Conservation (phyloP, 208 protist species). For the Wallacemonas rigidus region DNA sequence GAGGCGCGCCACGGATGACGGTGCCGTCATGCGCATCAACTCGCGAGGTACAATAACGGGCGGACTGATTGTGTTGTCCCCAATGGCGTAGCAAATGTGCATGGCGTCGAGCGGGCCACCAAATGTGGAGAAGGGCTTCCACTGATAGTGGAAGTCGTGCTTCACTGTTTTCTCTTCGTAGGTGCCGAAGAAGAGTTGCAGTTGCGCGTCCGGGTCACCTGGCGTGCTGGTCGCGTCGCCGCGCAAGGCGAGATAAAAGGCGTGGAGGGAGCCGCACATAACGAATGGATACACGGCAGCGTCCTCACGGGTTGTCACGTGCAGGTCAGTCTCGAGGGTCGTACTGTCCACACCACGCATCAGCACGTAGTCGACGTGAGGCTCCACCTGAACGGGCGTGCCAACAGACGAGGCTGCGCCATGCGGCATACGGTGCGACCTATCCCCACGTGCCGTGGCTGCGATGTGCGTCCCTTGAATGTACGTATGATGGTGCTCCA, state of each 20-base stretch:
- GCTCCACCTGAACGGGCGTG: constrained; percentile 35
- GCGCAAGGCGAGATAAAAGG: constrained; percentile 60
- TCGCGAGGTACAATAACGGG: constrained; percentile 34
- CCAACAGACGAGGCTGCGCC: constrained; percentile 10
- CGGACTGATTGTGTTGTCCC: constrained; percentile 31
- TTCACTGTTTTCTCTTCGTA: constrained; percentile 23
- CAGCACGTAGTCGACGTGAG: constrained; percentile 40
- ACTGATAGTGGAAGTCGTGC: constrained; percentile 61
- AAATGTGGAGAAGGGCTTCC: constrained; percentile 63
- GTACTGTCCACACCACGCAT: constrained; percentile 54
- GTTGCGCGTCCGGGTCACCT: constrained; percentile 69
- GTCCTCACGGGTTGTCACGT: constrained; percentile 31
- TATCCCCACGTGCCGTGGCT: constrained; percentile 3
- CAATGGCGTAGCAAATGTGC: constrained; percentile 65
- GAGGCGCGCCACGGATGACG: constrained; percentile 2
- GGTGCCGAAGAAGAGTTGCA: constrained; percentile 78
- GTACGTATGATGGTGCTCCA: constrained; percentile 26
- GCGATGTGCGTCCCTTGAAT: constrained; percentile 64
- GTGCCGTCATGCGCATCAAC: constrained; percentile 23
- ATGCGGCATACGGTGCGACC: too few species aligned
- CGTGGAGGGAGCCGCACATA: constrained; percentile 71
- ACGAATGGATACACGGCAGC: constrained; percentile 48
- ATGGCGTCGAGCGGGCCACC: constrained; percentile 49
- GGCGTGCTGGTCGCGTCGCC: constrained; percentile 35
- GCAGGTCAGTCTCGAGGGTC: constrained; percentile 56